These are phyloP conservation scores for Symbiodinium natans DNA, from an alignment of 73 alveolate genomes.

Conservation along the genomic window DNA sequence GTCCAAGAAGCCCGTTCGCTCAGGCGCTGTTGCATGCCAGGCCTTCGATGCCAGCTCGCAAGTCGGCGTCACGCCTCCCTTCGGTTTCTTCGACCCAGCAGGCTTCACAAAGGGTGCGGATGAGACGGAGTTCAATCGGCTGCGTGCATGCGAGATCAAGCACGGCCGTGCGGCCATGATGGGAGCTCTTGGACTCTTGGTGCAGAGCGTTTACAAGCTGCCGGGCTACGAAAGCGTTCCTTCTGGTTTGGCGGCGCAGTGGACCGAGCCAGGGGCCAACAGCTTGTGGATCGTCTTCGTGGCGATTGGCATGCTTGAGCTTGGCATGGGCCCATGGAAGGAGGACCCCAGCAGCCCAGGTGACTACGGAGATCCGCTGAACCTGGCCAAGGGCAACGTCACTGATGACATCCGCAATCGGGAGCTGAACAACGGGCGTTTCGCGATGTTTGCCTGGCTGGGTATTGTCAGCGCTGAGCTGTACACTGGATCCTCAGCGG, in stretches of 20 bases:
- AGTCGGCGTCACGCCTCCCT: background rate
- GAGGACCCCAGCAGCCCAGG: background rate
- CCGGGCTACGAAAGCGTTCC: conserved; percentile 17
- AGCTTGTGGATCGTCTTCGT: background rate
- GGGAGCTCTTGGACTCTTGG: background rate
- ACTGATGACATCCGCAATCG: conserved; percentile 17
- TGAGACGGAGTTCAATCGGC: background rate
- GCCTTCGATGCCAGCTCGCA: conserved; percentile 18
- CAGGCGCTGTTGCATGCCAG: background rate
- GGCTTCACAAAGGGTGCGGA: conserved; percentile 28
- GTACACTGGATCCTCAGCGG: background rate
- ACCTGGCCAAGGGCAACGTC: conserved; percentile 30
- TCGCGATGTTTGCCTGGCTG: conserved; percentile 11
- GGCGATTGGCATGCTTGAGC: background rate
- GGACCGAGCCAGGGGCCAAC: conserved; percentile 23
- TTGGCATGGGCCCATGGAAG: conserved; percentile 14
- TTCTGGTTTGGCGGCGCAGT: conserved; percentile 4
- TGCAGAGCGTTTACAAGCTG: conserved; percentile 17
- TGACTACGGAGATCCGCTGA: background rate
- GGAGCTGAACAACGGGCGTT: conserved; percentile 34
- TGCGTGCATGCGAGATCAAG: background rate
- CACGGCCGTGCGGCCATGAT: conserved; percentile 12
- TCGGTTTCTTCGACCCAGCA: conserved; percentile 15
- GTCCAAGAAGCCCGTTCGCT: background rate
- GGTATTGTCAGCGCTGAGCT: conserved; percentile 25